Conservation (phyloP, 495 filamentous ascomycete genomes). For the Polyplosphaeria fusca region DNA sequence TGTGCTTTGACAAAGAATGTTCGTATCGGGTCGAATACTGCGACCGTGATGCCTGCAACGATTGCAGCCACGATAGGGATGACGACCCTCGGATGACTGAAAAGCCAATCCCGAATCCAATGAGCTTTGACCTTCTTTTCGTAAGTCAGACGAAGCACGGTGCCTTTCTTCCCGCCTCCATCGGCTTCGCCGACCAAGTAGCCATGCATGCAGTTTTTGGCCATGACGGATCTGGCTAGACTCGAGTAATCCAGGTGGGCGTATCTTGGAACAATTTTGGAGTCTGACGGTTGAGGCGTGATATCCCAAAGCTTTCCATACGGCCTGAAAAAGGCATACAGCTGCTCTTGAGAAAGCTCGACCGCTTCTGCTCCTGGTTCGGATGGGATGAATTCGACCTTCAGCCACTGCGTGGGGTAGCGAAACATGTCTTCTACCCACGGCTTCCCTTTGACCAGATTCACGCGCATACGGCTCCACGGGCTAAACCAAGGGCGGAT, state of each 20-base stretch:
- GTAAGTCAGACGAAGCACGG: conserved; percentile 74
- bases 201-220: conserved; percentile 90
- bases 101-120: conserved; percentile 81
- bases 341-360: conserved; percentile 79
- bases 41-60: conserved; percentile 79
- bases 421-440: conserved; percentile 94
- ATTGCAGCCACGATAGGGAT: conserved; percentile 78
- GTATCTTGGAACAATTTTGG: conserved; percentile 75
- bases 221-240: conserved; percentile 73
- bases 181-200: conserved; percentile 57
- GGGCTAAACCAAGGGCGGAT: conserved; percentile 89
- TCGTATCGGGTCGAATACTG: conserved; percentile 81
- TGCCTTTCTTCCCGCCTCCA: conserved; percentile 71
- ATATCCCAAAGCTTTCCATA: conserved; percentile 90
- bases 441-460: conserved; percentile 74
- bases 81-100: conserved; percentile 84
- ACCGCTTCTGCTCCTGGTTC: conserved; percentile 59
- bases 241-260: conserved; percentile 72
- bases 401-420: conserved; percentile 69
- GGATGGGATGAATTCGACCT: conserved; percentile 78
- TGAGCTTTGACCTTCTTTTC: conserved; percentile 71
- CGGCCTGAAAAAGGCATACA: conserved; percentile 83
- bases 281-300: conserved; percentile 70
- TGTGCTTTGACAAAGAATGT: conserved; percentile 89
- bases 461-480: conserved; percentile 63